phyloP scores from a whole-genome alignment of 495 filamentous ascomycete species.

The Neurospora hispaniola region DNA sequence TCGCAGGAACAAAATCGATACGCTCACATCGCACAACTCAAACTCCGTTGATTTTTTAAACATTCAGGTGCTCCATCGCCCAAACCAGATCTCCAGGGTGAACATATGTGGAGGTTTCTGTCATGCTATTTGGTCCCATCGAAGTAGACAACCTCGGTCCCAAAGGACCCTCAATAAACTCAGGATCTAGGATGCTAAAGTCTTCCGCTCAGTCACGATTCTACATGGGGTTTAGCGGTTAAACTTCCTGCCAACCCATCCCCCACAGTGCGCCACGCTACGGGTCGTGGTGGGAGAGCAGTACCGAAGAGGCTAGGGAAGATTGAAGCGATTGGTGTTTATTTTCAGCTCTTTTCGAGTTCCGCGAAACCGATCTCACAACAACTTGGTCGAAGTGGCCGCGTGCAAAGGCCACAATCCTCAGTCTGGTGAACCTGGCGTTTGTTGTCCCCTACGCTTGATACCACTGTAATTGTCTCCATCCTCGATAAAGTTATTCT shows the following conservation, averaged over 20 bases:
- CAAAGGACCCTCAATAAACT: neutral
- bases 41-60: neutral
- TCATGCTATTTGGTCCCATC: neutral
- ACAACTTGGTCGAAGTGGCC: neutral
- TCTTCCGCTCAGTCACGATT: neutral
- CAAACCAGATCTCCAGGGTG: neutral
- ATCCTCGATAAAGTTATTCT: neutral
- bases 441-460: neutral
- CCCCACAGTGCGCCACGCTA: neutral
- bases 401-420: neutral
- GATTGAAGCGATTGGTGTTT: conserved; percentile 2
- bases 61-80: neutral
- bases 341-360: conserved; percentile 1
- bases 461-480: neutral
- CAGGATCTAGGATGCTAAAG: neutral
- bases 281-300: neutral
- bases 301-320: neutral
- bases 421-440: neutral
- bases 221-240: neutral
- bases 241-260: neutral
- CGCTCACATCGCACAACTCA: neutral
- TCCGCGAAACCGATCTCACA: neutral
- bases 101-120: neutral
- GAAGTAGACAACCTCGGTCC: neutral
- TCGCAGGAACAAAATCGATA: neutral